A percentile compares a stretch with the other conserved stretches of the same genome.
phyloP scores from a whole-genome alignment of 2,329 filamentous ascomycete species.

The Pseudogymnoascus sp. region DNA sequence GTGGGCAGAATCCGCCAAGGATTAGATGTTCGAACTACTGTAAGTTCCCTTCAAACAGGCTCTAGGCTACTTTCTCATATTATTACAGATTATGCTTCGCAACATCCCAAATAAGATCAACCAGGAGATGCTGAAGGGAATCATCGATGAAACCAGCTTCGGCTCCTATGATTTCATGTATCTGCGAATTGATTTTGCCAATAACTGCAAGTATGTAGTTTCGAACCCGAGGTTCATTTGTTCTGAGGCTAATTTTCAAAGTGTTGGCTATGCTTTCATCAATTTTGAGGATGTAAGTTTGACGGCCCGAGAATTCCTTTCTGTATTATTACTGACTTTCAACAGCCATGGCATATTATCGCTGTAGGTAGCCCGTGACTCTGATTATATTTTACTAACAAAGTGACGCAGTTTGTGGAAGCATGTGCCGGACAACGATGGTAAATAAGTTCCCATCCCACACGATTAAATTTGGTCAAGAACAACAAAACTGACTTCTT shows the following conservation, averaged over 20 bases:
- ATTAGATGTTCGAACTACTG: constrained; percentile 68
- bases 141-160: constrained; percentile 70
- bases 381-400: constrained; percentile 23
- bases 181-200: constrained; percentile 79
- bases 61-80: constrained; percentile 13
- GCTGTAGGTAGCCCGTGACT: constrained; percentile 44
- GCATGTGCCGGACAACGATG: constrained; percentile 65
- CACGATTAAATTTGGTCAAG: not conserved
- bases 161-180: constrained; percentile 95
- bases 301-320: not conserved
- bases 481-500: not conserved
- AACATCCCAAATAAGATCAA: constrained; percentile 92
- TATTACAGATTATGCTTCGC: constrained; percentile 73
- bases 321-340: constrained; percentile 31
- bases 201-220: constrained; percentile 68
- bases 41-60: constrained; percentile 34
- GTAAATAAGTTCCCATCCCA: constrained; percentile 33
- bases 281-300: constrained; percentile 74
- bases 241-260: constrained; percentile 37
- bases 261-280: constrained; percentile 95
- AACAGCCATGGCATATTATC: constrained; percentile 64
- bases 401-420: constrained; percentile 56
- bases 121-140: constrained; percentile 66
- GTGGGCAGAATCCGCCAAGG: constrained; percentile 55
- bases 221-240: not conserved